Evolutionary conservation across 305 asterid species (phyloP).

Genomic region (Withania somnifera): DNA sequence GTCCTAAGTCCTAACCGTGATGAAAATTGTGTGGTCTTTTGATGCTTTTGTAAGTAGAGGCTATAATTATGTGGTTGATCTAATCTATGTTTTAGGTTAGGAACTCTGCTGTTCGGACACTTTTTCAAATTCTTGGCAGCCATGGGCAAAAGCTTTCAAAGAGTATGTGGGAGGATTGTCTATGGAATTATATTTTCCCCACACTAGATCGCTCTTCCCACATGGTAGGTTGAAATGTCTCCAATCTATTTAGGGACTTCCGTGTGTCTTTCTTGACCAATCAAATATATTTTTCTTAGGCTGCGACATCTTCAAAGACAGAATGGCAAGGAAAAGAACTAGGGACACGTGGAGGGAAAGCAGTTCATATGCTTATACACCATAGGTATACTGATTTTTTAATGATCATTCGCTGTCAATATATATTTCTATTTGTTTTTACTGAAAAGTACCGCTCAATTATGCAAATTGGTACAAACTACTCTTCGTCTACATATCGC

Average conservation of each 20-base stretch:
- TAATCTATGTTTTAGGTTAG: constrained; percentile 56
- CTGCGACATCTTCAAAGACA: constrained; percentile 92
- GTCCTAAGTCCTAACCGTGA: neutral
- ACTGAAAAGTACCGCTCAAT: neutral
- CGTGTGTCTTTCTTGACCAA: constrained; percentile 17
- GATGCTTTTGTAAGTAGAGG: constrained; percentile 3
- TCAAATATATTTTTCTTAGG: constrained; percentile 33
- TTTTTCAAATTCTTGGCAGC: constrained; percentile 95
- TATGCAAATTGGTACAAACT: too few relatives aligned
- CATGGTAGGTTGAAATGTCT: constrained; percentile 45
- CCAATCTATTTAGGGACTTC: constrained; percentile 2
- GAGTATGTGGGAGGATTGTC: constrained; percentile 95
- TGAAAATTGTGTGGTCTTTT: neutral
- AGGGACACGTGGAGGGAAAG: constrained; percentile 96
- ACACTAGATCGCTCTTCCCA: constrained; percentile 81
- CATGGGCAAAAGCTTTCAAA: constrained; percentile 92
- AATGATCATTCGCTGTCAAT: constrained; percentile 5
- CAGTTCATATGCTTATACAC: constrained; percentile 98
- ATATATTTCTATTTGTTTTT: neutral
- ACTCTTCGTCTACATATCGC: too few relatives aligned
- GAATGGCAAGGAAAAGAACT: constrained; percentile 99
- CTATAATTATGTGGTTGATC: constrained; percentile 12
- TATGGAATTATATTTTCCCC: constrained; percentile 82
- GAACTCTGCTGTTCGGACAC: constrained; percentile 92
- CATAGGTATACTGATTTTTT: constrained; percentile 52